Percentiles rank a stretch among this genome's conserved stretches.
Evolutionary conservation across 805 yeast species (phyloP).

Genomic region (Candida nemodendra): DNA sequence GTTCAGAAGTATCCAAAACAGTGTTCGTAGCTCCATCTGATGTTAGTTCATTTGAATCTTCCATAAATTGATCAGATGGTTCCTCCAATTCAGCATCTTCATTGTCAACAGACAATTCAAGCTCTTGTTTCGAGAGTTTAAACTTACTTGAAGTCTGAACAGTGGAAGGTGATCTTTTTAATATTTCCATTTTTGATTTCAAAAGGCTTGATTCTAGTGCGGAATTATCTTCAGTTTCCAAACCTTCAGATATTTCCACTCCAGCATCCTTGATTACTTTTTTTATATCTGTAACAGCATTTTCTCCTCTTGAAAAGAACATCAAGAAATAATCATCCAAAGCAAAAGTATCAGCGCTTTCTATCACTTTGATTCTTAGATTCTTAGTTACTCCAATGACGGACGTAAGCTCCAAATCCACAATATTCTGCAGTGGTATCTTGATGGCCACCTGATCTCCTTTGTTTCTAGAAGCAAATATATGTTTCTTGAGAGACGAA

Average conservation of each 20-base stretch:
- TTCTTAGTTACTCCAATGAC: slow-evolving; percentile 58
- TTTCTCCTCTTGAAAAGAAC: slow-evolving; percentile 55
- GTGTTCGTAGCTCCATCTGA: background rate
- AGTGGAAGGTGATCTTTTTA: slow-evolving; percentile 24
- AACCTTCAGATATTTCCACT: slow-evolving; percentile 23
- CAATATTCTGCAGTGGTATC: slow-evolving; percentile 67
- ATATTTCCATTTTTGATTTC: slow-evolving; percentile 23
- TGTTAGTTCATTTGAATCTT: no score
- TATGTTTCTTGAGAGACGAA: slow-evolving; percentile 66
- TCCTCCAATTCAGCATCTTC: background rate
- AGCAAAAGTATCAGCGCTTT: slow-evolving; percentile 49
- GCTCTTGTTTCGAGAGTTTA: background rate
- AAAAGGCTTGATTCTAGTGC: slow-evolving; percentile 17
- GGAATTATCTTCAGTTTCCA: slow-evolving; percentile 23
- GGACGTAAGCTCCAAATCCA: slow-evolving; percentile 56
- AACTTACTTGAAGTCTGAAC: slow-evolving; percentile 23
- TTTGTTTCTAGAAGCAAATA: slow-evolving; percentile 69
- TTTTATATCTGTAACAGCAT: slow-evolving; percentile 40
- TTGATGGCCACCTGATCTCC: slow-evolving; percentile 74
- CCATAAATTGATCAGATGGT: background rate
- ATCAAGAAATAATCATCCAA: slow-evolving; percentile 71
- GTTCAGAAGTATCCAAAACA: background rate
- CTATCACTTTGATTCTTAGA: slow-evolving; percentile 59
- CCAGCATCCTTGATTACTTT: slow-evolving; percentile 38
- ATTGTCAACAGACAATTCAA: background rate